A percentile compares a stretch with the other conserved stretches of the same genome.
Conservation (phyloP, 2,329 filamentous ascomycete genomes). For the Alternaria panax region DNA sequence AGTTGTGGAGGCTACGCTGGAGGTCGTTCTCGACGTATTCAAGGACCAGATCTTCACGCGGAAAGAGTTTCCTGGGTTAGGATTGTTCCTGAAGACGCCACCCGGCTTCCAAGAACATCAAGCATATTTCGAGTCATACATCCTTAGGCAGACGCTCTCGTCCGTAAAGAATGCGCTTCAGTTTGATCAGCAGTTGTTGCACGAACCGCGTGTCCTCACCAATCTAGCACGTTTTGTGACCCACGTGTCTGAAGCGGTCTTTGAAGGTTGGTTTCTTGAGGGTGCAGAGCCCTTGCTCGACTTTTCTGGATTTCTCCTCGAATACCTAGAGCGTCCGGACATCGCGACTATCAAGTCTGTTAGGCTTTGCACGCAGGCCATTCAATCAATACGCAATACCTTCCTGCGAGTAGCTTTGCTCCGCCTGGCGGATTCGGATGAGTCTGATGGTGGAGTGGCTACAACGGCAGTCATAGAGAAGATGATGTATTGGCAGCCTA, state of each 20-base stretch:
- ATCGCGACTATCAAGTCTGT: constrained; percentile 84
- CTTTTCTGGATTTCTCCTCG: constrained; percentile 82
- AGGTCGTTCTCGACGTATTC: constrained; percentile 81
- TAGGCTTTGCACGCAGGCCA: constrained; percentile 85
- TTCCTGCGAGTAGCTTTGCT: constrained; percentile 83
- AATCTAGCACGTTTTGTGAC: constrained; percentile 83
- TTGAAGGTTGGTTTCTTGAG: constrained; percentile 95
- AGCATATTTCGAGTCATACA: constrained; percentile 91
- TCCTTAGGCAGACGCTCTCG: constrained; percentile 77
- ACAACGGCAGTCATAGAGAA: constrained; percentile 79
- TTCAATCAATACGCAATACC: constrained; percentile 75
- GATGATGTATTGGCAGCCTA: constrained; percentile 94
- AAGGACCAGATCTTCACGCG: constrained; percentile 83
- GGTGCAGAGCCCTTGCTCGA: constrained; percentile 85
- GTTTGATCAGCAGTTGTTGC: constrained; percentile 73
- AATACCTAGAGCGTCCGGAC: constrained; percentile 87
- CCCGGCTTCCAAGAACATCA: constrained; percentile 95
- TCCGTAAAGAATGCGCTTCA: constrained; percentile 75
- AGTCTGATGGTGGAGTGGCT: constrained; percentile 67
- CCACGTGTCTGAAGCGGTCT: constrained; percentile 88
- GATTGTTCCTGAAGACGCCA: constrained; percentile 84
- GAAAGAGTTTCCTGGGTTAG: constrained; percentile 90
- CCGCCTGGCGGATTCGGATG: constrained; percentile 82
- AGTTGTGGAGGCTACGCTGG: constrained; percentile 77
- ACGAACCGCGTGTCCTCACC: constrained; percentile 82